A percentile compares a stretch with the other conserved stretches of the same genome.
Evolutionary conservation across 805 yeast genomes (phyloP).

Genomic region (Isabelozyma rhagii): DNA sequence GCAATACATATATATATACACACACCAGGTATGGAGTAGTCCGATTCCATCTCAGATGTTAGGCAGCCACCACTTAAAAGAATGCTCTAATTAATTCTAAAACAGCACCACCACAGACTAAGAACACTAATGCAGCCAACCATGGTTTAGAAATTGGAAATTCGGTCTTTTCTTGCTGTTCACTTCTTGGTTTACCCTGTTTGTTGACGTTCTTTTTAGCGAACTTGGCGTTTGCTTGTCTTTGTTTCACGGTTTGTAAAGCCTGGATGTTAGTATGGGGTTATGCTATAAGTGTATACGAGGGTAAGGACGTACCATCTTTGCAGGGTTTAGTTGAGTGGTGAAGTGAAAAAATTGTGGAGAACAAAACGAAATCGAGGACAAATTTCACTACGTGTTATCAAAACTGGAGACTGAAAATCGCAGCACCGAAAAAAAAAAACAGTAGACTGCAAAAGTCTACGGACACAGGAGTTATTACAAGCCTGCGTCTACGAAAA

Average conservation of each 20-base stretch:
- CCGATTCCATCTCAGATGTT: too few relatives aligned
- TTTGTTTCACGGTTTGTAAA: slow-evolving; percentile 81
- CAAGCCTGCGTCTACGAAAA: neutral
- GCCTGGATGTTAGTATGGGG: slow-evolving; percentile 39
- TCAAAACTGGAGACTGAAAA: neutral
- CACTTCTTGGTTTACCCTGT: slow-evolving; percentile 66
- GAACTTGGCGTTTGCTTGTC: slow-evolving; percentile 81
- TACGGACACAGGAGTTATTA: neutral
- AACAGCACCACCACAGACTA: slow-evolving; percentile 79
- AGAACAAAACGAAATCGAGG: neutral
- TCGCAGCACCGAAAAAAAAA: neutral
- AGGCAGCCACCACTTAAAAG: slow-evolving; percentile 24
- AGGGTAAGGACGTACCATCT: neutral
- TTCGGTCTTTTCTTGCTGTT: slow-evolving; percentile 33
- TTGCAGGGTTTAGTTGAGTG: neutral
- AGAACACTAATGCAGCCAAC: slow-evolving; percentile 59
- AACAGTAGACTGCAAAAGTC: neutral
- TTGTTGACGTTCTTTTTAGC: slow-evolving; percentile 69
- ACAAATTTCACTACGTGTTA: neutral
- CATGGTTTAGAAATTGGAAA: slow-evolving; percentile 62
- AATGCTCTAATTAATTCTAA: slow-evolving; percentile 61
- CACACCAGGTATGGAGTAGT: neutral
- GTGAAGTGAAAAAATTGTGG: neutral
- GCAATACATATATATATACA: neutral
- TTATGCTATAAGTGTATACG: too few relatives aligned